These are phyloP conservation scores for Geoglossum cookeanum DNA, from an alignment of 2,329 filamentous ascomycete genomes.

Conservation along the genomic window DNA sequence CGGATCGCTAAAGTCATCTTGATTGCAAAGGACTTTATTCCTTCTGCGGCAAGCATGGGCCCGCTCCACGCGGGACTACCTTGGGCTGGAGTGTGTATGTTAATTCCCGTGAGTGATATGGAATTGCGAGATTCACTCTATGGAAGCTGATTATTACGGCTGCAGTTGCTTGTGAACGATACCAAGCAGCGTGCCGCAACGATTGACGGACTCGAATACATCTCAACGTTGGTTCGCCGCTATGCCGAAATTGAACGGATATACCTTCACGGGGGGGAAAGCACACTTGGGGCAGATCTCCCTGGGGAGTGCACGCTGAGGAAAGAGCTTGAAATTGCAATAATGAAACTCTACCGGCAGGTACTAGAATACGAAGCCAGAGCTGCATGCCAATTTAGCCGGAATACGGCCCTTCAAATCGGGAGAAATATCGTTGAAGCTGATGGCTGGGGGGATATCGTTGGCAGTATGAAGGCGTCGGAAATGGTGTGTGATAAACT, in stretches of 20 bases:
- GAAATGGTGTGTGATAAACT: too few species aligned
- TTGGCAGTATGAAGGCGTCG: too few species aligned
- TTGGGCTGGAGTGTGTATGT: background rate
- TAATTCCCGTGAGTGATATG: background rate
- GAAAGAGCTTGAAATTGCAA: background rate
- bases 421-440: too few species aligned
- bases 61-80: background rate
- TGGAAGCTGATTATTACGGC: background rate
- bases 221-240: background rate
- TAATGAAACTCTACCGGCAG: background rate
- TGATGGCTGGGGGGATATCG: too few species aligned
- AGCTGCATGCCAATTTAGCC: background rate
- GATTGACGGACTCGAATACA: background rate
- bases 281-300: background rate
- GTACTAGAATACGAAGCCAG: background rate
- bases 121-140: background rate
- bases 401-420: too few species aligned
- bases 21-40: background rate
- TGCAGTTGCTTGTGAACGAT: background rate
- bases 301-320: too few species aligned
- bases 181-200: background rate
- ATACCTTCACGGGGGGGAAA: background rate
- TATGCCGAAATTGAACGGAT: background rate
- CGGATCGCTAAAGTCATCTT: background rate
- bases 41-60: background rate